A percentile compares a stretch with the other conserved stretches of the same genome.
Evolutionary conservation across 768 basidiomycete species (phyloP).

Genomic region (Dioszegia hungarica): DNA sequence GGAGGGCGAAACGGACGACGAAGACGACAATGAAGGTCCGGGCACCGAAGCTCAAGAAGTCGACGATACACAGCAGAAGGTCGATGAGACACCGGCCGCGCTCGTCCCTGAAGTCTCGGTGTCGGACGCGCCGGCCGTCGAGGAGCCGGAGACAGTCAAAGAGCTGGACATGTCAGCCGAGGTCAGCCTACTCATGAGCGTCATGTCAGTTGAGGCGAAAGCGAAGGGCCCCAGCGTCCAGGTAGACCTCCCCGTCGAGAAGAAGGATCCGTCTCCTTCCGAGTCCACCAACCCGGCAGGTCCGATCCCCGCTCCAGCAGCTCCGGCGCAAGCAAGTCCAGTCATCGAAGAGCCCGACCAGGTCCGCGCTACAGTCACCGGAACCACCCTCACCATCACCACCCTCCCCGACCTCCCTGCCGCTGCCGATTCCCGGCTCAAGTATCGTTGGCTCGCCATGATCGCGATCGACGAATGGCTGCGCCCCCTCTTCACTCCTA

Average conservation of each 20-base stretch:
- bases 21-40: background rate
- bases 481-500: conserved; percentile 21
- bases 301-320: background rate
- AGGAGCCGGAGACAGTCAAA: no score
- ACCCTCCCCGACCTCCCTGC: background rate
- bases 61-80: no score
- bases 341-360: conserved; percentile 1
- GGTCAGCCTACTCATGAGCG: no score
- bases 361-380: background rate
- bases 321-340: background rate
- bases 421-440: background rate
- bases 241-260: no score
- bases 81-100: no score
- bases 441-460: conserved; percentile 15
- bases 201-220: no score
- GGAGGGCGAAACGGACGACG: background rate
- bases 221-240: no score
- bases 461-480: conserved; percentile 26
- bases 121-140: no score
- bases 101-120: no score
- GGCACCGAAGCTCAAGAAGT: background rate
- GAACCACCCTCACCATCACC: background rate
- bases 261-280: no score
- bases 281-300: no score
- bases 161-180: no score